These are phyloP conservation scores for Articulospora tetracladia DNA, from an alignment of 495 filamentous ascomycete species.

Conservation along the genomic window DNA sequence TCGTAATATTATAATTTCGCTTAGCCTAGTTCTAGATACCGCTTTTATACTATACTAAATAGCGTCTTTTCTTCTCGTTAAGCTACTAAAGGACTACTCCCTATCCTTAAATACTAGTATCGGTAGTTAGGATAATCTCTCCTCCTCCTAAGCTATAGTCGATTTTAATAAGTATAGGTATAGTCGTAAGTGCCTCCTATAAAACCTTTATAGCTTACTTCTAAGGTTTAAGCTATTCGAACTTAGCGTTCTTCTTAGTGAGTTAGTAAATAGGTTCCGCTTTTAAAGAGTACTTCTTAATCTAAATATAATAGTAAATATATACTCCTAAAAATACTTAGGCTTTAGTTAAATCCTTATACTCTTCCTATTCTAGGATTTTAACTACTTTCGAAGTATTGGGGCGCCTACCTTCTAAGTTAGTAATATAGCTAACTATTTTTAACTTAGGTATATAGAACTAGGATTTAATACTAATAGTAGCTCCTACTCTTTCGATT, in stretches of 20 bases:
- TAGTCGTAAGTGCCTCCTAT: not conserved
- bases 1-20: not conserved
- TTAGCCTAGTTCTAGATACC: not conserved
- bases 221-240: not conserved
- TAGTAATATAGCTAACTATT: not conserved
- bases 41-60: not conserved
- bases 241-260: not conserved
- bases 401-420: not conserved
- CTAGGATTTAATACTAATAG: not conserved
- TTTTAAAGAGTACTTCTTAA: not conserved
- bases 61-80: not conserved
- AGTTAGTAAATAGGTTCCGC: not conserved
- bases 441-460: not conserved
- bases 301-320: not conserved
- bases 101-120: not conserved
- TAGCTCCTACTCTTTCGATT: not conserved
- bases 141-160: not conserved
- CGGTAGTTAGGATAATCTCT: not conserved
- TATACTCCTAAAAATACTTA: not conserved
- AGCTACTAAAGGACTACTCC: not conserved
- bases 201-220: not conserved
- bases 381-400: not conserved
- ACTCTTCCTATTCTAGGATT: not conserved
- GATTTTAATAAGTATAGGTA: not conserved
- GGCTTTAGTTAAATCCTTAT: not conserved